phyloP scores from a whole-genome alignment of 225 moss, liverwort and hornwort genomes.

The Pleurozium schreberi region DNA sequence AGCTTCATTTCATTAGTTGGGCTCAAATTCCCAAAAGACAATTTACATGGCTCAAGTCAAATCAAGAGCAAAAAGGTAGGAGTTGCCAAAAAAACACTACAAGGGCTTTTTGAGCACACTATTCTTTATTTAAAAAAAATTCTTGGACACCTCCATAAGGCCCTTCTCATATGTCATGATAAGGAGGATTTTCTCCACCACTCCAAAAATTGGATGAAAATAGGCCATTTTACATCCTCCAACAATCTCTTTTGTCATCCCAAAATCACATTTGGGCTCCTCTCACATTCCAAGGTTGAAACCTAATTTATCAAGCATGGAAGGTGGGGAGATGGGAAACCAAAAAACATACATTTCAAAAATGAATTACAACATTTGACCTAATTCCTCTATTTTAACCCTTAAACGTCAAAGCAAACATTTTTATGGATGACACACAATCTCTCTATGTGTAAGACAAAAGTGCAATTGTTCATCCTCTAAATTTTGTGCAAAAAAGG shows the following conservation, averaged over 20 bases:
- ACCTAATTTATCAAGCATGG: background rate
- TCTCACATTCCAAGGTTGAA: accelerated
- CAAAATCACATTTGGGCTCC: background rate
- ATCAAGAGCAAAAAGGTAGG: background rate
- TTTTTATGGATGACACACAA: too few relatives aligned
- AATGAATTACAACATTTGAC: background rate
- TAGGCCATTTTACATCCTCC: background rate
- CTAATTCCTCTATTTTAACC: background rate
- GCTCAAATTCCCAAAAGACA: background rate
- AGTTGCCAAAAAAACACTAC: accelerated
- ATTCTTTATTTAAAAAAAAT: background rate
- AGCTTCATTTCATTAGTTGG: background rate
- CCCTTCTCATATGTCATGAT: background rate
- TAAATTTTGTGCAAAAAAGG: too few relatives aligned
- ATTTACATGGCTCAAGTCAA: background rate
- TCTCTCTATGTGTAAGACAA: too few relatives aligned
- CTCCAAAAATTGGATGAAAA: background rate
- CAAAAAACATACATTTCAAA: background rate
- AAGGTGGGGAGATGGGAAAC: background rate
- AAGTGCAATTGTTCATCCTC: too few relatives aligned
- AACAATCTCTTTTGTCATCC: background rate
- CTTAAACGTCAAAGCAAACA: too few relatives aligned
- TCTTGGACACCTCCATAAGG: background rate
- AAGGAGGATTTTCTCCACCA: background rate
- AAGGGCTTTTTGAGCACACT: accelerated